Evolutionary conservation across 1,284 basidiomycete genomes (phyloP), one percentile per base, ranked within the genome.

Genomic region (Schizophyllum amplum): DNA sequence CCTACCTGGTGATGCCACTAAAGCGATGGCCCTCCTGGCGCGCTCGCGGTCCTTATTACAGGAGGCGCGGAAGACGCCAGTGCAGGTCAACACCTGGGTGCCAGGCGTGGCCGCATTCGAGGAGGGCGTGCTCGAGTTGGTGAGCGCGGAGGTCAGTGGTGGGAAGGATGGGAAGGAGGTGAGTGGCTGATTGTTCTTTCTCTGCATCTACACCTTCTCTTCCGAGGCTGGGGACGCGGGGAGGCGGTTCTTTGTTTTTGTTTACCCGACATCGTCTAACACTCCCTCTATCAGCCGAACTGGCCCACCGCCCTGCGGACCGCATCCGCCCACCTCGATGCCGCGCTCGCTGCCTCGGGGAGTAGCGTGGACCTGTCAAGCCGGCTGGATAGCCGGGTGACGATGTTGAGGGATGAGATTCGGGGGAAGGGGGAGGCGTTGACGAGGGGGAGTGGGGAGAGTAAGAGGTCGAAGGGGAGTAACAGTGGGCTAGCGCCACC

Each of bases 391-490:
- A 85, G 79, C 66, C 69, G 87, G 66, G 78, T 89, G 53, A 74
- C 76, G 60, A 84, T 90, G 83, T 67, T 89, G 55, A 73, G 74
- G 63, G 84, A 87, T 65, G 86, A 90, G 78, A 83, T 90, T 57
- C 21, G 48, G 61, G 71, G 64, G 66, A 66, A 72, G 60, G 89
- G 88, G 76, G 77, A 71, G 66, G 78, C 2, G 21, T 42, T 42
- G 33, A 42, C 13, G 33, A 42, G 17, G 33, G 11, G 17, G 17
- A 13, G 33, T 42, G 33, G 33, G 7, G n/a, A n/a, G n/a, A n/a
- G n/a, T n/a, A n/a, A n/a, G n/a, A n/a, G n/a, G n/a, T n/a, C n/a
- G n/a, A n/a, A n/a, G n/a, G n/a, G n/a, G n/a, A n/a, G n/a, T n/a
- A n/a, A n/a, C n/a, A n/a, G n/a, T n/a, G n/a, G n/a, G n/a, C n/a